A percentile compares a stretch with the other conserved stretches of the same genome.
phyloP scores from a whole-genome alignment of 192 early-diverging fungal genomes.

The Dissophora globulifera region DNA sequence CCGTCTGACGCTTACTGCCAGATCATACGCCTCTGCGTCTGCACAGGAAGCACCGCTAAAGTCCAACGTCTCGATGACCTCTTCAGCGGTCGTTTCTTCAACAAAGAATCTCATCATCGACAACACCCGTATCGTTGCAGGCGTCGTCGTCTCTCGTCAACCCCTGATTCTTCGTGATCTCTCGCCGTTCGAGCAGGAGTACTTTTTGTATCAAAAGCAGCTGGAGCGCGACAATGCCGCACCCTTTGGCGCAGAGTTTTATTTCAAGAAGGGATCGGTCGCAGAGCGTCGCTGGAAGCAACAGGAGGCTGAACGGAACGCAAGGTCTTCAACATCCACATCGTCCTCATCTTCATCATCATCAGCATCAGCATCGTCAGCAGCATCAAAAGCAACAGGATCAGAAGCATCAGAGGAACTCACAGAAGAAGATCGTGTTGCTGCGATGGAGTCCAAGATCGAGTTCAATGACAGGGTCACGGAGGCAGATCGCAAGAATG shows the following conservation, averaged over 20 bases:
- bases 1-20: conserved; percentile 22
- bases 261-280: conserved; percentile 82
- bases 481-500: conserved; percentile 70
- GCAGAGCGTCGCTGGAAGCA: conserved; percentile 73
- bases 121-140: conserved; percentile 59
- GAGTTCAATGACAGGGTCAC: conserved; percentile 66
- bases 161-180: conserved; percentile 72
- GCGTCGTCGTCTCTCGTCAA: conserved; percentile 75
- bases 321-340: conserved; percentile 15
- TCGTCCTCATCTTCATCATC: conserved; percentile 6
- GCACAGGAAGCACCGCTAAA: conserved; percentile 30
- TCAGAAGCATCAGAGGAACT: conserved; percentile 23
- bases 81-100: conserved; percentile 32
- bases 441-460: conserved; percentile 61
- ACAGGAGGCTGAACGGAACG: conserved; percentile 47
- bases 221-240: conserved; percentile 62
- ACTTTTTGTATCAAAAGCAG: conserved; percentile 75
- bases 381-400: conserved; percentile 12
- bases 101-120: conserved; percentile 54
- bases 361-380: conserved; percentile 17
- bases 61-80: conserved; percentile 43
- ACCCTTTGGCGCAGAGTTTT: conserved; percentile 72
- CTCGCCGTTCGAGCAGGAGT: conserved; percentile 73
- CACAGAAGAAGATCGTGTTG: conserved; percentile 54
- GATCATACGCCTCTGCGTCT: conserved; percentile 27